A percentile compares a stretch with the other conserved stretches of the same genome.
Conservation (phyloP, 371 early-diverging fungal species). For the Batrachochytrium dendrobatidis region DNA sequence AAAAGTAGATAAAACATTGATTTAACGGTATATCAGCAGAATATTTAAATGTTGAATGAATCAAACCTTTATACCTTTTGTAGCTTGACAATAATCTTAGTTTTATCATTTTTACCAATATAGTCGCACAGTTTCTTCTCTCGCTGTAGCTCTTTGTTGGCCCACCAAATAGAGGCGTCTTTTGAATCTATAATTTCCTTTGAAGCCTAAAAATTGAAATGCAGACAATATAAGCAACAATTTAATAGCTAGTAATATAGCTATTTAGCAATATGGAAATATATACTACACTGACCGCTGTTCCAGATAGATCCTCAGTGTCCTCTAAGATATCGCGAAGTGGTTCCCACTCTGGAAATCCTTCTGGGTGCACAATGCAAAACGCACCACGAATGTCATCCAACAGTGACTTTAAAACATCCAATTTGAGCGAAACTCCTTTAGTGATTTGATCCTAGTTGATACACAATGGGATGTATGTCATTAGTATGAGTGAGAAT, state of each 20-base stretch:
- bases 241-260: not conserved
- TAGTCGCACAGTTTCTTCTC: slow-evolving; percentile 40
- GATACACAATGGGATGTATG: too few relatives aligned
- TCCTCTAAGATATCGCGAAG: slow-evolving; percentile 34
- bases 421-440: slow-evolving; percentile 8
- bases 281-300: slow-evolving; percentile 17
- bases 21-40: too few relatives aligned
- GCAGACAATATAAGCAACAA: not conserved
- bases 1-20: too few relatives aligned
- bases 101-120: slow-evolving; percentile 49
- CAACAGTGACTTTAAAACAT: slow-evolving; percentile 29
- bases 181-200: slow-evolving; percentile 35
- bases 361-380: slow-evolving; percentile 44
- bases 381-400: slow-evolving; percentile 33
- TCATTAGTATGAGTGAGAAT: not conserved
- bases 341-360: slow-evolving; percentile 46
- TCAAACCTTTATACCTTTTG: slow-evolving; percentile 38
- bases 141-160: slow-evolving; percentile 38
- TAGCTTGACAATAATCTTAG: slow-evolving; percentile 44
- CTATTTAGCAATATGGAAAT: not conserved
- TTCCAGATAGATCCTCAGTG: slow-evolving; percentile 41
- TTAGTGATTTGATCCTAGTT: not conserved
- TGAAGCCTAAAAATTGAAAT: slow-evolving; percentile 33
- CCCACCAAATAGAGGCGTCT: slow-evolving; percentile 48
- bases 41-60: too few relatives aligned